These are phyloP conservation scores for Exophiala alcalophila DNA, from an alignment of 2,329 filamentous ascomycete species.

Conservation along the genomic window DNA sequence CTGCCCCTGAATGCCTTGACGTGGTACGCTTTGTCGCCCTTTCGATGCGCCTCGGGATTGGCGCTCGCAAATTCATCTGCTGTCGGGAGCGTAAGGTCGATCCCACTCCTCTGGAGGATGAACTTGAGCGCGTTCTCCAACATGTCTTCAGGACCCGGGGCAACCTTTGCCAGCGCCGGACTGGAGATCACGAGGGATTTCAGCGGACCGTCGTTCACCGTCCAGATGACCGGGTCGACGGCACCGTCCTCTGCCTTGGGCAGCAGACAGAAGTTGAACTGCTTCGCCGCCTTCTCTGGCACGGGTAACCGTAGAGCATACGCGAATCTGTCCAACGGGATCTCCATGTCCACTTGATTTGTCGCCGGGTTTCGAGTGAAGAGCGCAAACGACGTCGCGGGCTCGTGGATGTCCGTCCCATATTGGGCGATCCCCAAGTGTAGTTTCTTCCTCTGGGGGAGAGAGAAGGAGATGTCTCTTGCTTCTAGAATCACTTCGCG, in stretches of 20 bases:
- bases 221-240: constrained; percentile 59
- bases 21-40: constrained; percentile 62
- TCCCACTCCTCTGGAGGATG: constrained; percentile 46
- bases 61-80: constrained; percentile 60
- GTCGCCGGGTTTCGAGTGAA: constrained; percentile 51
- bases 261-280: constrained; percentile 62
- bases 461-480: constrained; percentile 58
- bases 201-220: constrained; percentile 53
- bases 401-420: constrained; percentile 13
- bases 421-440: constrained; percentile 55
- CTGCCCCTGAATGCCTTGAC: constrained; percentile 63
- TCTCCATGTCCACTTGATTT: constrained; percentile 53
- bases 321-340: constrained; percentile 40
- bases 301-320: constrained; percentile 61
- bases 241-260: constrained; percentile 50
- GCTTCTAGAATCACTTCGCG: constrained; percentile 41
- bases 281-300: constrained; percentile 62
- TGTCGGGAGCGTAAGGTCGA: constrained; percentile 52
- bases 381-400: constrained; percentile 37
- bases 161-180: constrained; percentile 14
- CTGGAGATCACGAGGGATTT: constrained; percentile 38
- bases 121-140: constrained; percentile 51
- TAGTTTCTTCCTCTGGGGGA: constrained; percentile 63
- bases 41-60: constrained; percentile 58
- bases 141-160: constrained; percentile 43